Evolutionary conservation across 306 rosid species (phyloP).

Genomic region (Parietaria judaica): DNA sequence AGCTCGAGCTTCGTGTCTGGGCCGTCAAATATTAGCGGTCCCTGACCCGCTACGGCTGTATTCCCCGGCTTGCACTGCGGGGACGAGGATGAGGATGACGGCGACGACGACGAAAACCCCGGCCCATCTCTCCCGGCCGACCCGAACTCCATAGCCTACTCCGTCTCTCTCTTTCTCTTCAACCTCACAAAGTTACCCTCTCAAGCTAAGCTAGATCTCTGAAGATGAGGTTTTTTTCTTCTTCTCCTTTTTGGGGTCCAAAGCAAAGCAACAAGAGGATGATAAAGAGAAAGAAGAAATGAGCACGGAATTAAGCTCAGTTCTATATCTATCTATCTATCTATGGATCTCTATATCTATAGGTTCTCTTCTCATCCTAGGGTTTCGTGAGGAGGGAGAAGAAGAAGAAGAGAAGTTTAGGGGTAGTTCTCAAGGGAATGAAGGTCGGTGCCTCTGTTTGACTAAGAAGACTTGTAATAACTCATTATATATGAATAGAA

Average conservation of each 20-base stretch:
- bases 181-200: not conserved
- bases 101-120: slow-evolving; percentile 5
- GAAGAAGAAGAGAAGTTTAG: not conserved
- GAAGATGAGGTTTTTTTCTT: slow-evolving; percentile 8
- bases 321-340: not conserved
- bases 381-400: not conserved
- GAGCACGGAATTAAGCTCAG: not conserved
- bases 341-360: too few relatives aligned
- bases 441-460: slow-evolving; percentile 35
- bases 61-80: too few relatives aligned
- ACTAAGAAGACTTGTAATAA: slow-evolving; percentile 9
- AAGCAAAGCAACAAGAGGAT: not conserved
- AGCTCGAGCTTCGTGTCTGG: slow-evolving; percentile 26
- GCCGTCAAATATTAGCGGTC: not conserved
- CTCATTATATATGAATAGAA: slow-evolving; percentile 4
- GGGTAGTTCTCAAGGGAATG: slow-evolving; percentile 27
- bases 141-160: slow-evolving; percentile 23
- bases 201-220: slow-evolving; percentile 15
- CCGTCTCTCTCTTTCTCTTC: not conserved
- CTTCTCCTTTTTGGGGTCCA: not conserved
- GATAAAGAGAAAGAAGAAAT: slow-evolving; percentile 1
- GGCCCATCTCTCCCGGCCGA: slow-evolving; percentile 5
- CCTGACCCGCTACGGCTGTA: too few relatives aligned
- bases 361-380: not conserved
- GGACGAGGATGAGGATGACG: slow-evolving; percentile 7